Conservation (phyloP, 805 yeast species). For the Teunomyces barrocoloradensis region DNA sequence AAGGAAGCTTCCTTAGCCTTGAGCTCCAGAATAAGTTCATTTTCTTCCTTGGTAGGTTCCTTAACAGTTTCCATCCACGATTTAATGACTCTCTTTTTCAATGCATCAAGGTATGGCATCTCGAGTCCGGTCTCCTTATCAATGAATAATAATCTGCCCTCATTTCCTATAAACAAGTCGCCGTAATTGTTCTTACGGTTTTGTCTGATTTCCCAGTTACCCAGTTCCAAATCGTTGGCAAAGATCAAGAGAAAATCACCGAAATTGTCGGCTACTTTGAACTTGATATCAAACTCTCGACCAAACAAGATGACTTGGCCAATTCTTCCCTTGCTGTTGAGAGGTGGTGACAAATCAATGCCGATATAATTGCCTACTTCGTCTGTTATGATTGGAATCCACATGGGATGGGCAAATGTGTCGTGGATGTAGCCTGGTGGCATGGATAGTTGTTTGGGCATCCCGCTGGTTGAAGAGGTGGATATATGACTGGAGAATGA, state of each 20-base stretch:
- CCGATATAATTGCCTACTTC: conserved; percentile 90
- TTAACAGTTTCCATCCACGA: conserved; percentile 32
- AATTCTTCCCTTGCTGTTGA: conserved; percentile 59
- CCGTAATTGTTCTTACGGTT: conserved; percentile 36
- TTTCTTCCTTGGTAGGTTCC: conserved; percentile 6
- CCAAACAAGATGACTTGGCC: conserved; percentile 95
- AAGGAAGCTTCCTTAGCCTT: conserved; percentile 18
- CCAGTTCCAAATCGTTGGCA: conserved; percentile 84
- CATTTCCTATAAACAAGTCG: conserved; percentile 56
- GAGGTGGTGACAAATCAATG: conserved; percentile 69
- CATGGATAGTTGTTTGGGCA: conserved; percentile 57
- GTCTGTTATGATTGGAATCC: conserved; percentile 93
- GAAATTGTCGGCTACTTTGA: conserved; percentile 81
- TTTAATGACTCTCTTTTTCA: conserved; percentile 29
- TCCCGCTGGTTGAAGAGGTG: conserved; percentile 15
- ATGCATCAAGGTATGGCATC: conserved; percentile 39
- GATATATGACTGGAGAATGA: conserved; percentile 13
- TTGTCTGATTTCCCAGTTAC: conserved; percentile 71
- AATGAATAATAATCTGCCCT: conserved; percentile 70
- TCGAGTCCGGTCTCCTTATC: conserved; percentile 54
- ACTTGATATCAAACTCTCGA: conserved; percentile 88
- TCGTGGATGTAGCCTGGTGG: conserved; percentile 76
- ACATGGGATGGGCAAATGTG: conserved; percentile 81
- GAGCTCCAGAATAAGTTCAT: conserved; percentile 16
- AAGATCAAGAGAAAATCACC: conserved; percentile 81